These are phyloP conservation scores for Allium cepa DNA, from an alignment of 106 monocot genomes.

Conservation along the genomic window DNA sequence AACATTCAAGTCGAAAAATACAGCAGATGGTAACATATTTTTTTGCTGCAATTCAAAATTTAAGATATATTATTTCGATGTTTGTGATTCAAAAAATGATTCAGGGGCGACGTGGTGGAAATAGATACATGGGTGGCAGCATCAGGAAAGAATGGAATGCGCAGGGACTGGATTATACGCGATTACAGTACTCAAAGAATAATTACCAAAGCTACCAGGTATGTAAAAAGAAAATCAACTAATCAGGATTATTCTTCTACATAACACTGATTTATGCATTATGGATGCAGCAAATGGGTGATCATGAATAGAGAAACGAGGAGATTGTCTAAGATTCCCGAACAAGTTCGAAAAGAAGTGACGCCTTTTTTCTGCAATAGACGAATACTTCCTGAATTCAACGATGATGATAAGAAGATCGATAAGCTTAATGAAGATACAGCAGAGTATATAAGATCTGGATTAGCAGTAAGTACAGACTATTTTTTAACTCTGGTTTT, in stretches of 20 bases:
- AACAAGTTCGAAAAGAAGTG: constrained; percentile 47
- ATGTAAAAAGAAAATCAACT: neutral
- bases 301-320: constrained; percentile 63
- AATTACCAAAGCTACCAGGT: constrained; percentile 39
- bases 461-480: constrained; percentile 30
- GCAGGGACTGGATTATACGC: constrained; percentile 55
- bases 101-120: constrained; percentile 63
- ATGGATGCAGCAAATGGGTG: constrained; percentile 50
- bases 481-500: neutral
- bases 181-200: constrained; percentile 18
- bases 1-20: constrained; percentile 40
- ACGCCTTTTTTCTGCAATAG: constrained; percentile 33
- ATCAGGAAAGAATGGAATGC: constrained; percentile 61
- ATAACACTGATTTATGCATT: neutral
- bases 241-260: neutral
- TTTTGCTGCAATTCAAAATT: neutral
- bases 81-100: neutral
- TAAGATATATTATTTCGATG: neutral
- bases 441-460: constrained; percentile 38
- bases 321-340: constrained; percentile 41
- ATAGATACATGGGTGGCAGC: constrained; percentile 59
- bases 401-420: constrained; percentile 11
- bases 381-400: constrained; percentile 5
- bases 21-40: constrained; percentile 23
- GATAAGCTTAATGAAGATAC: constrained; percentile 44